Evolutionary conservation across 176 grass and related monocot genomes (phyloP).

Genomic region (Carex kokanica): DNA sequence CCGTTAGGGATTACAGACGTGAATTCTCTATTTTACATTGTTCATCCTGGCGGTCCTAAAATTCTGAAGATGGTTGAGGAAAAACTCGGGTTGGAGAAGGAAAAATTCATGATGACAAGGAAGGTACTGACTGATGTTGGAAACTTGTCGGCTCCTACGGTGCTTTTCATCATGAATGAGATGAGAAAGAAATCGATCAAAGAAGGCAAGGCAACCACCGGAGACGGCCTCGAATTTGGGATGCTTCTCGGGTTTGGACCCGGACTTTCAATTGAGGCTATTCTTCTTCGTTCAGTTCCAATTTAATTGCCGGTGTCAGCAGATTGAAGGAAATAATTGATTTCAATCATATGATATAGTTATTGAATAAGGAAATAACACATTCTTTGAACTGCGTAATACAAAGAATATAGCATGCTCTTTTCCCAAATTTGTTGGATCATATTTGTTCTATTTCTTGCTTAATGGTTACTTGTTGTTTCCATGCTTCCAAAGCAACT

Average conservation of each 20-base stretch:
- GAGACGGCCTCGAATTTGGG: background rate
- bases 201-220: background rate
- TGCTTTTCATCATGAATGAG: conserved; percentile 29
- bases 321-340: background rate
- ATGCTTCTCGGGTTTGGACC: conserved; percentile 45
- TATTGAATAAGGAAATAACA: background rate
- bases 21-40: conserved; percentile 58
- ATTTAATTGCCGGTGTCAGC: background rate
- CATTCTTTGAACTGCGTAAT: background rate
- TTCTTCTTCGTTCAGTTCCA: conserved; percentile 36
- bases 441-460: background rate
- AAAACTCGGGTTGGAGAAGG: background rate
- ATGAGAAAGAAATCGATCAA: conserved; percentile 24
- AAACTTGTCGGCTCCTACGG: conserved; percentile 42
- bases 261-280: conserved; percentile 49
- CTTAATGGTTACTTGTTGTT: background rate
- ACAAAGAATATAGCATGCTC: background rate
- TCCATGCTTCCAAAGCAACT: background rate
- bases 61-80: background rate
- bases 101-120: background rate
- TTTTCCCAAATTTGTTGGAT: background rate
- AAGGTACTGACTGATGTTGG: conserved; percentile 44
- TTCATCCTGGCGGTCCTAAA: background rate
- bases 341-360: background rate
- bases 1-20: conserved; percentile 13